Conservation (phyloP, 2,329 filamentous ascomycete species). For the Ophiocordyceps camponoti-leonardi region DNA sequence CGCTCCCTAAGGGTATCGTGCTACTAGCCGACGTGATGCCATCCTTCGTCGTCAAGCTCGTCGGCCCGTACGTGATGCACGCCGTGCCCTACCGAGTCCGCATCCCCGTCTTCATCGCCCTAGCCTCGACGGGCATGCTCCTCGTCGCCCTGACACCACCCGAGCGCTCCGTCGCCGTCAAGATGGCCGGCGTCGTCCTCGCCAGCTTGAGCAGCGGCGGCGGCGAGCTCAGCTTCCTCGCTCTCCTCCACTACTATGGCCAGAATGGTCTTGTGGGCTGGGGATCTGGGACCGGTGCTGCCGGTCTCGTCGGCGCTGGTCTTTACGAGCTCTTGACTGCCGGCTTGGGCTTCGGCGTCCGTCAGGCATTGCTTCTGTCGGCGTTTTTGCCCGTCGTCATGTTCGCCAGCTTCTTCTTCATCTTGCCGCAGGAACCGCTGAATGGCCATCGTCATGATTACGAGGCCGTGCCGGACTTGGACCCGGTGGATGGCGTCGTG, state of each 20-base stretch:
- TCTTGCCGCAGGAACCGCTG: conserved; percentile 57
- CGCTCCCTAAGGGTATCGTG: conserved; percentile 80
- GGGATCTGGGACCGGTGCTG: conserved; percentile 83
- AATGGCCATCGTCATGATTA: conserved; percentile 28
- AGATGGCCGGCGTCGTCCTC: conserved; percentile 68
- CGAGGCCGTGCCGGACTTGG: conserved; percentile 27
- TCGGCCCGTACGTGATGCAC: conserved; percentile 90
- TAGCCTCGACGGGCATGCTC: conserved; percentile 78
- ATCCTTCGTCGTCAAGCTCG: conserved; percentile 72
- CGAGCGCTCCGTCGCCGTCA: conserved; percentile 47
- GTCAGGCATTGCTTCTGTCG: conserved; percentile 56
- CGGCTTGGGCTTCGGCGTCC: conserved; percentile 57
- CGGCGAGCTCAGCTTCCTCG: conserved; percentile 81
- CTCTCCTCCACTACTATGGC: conserved; percentile 86
- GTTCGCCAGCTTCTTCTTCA: conserved; percentile 68
- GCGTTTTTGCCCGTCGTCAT: conserved; percentile 69
- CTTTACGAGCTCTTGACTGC: conserved; percentile 78
- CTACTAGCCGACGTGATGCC: conserved; percentile 86
- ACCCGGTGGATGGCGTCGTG: conserved; percentile 19
- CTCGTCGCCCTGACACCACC: conserved; percentile 66
- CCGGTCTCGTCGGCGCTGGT: conserved; percentile 72
- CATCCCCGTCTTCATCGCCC: conserved; percentile 52
- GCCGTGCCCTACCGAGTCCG: conserved; percentile 63
- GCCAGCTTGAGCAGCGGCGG: conserved; percentile 74
- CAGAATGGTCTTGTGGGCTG: conserved; percentile 74